A percentile compares a stretch with the other conserved stretches of the same genome.
Conservation (phyloP, 768 basidiomycete genomes). For the Xerocomellus amylosporus region DNA sequence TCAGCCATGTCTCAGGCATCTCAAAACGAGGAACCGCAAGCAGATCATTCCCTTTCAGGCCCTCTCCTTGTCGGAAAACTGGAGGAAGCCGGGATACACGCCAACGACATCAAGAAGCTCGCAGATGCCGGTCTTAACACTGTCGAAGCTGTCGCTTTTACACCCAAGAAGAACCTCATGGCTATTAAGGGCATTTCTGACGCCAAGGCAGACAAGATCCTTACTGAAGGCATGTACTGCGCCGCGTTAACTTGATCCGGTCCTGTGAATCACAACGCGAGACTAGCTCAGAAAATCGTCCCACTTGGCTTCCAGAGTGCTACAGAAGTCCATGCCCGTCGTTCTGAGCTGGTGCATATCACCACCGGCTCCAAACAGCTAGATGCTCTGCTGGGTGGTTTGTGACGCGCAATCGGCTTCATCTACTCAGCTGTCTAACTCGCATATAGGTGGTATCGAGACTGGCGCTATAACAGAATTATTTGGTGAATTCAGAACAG, state of each 20-base stretch:
- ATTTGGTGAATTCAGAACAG: conserved; percentile 98
- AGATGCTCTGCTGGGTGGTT: conserved; percentile 92
- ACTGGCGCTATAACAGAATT: conserved; percentile 98
- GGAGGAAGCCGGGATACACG: conserved; percentile 84
- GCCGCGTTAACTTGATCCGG: not conserved
- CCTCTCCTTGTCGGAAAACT: conserved; percentile 83
- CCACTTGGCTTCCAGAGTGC: conserved; percentile 98
- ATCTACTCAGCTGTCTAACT: conserved; percentile 12
- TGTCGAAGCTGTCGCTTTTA: conserved; percentile 93
- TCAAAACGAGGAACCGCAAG: conserved; percentile 49
- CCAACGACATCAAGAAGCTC: conserved; percentile 94
- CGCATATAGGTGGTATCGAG: conserved; percentile 79
- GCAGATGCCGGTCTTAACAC: conserved; percentile 89
- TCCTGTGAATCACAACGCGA: conserved; percentile 8
- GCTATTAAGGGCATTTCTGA: conserved; percentile 97
- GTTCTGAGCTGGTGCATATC: conserved; percentile 93
- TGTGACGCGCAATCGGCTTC: conserved; percentile 10
- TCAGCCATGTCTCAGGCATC: conserved; percentile 45
- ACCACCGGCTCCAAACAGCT: conserved; percentile 96
- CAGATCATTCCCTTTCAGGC: conserved; percentile 60
- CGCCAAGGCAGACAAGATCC: conserved; percentile 94
- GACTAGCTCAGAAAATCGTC: conserved; percentile 86
- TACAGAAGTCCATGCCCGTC: conserved; percentile 92
- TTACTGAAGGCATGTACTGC: conserved; percentile 70
- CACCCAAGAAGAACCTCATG: conserved; percentile 88